Evolutionary conservation across 2,329 filamentous ascomycete species (phyloP).

Genomic region (Purpureocillium takamizusanense): DNA sequence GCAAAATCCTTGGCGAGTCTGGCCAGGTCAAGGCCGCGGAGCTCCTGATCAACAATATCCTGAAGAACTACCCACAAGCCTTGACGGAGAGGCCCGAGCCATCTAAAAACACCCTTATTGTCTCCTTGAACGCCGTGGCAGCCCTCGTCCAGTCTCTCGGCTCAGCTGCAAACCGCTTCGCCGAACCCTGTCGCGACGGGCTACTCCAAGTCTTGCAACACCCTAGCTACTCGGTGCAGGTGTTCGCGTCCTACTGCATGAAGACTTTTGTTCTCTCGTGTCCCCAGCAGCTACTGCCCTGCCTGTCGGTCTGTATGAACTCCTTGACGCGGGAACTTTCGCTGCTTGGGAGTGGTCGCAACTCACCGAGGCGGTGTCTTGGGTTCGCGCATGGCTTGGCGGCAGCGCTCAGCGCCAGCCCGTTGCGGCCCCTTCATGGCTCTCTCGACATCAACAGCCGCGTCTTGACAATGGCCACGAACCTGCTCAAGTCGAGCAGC

Average conservation of each 20-base stretch:
- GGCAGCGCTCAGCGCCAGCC: conserved; percentile 82
- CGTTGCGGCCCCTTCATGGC: conserved; percentile 80
- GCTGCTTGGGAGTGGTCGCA: conserved; percentile 63
- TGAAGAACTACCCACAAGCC: conserved; percentile 91
- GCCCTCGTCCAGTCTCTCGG: conserved; percentile 73
- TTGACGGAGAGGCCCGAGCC: conserved; percentile 83
- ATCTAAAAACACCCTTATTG: conserved; percentile 74
- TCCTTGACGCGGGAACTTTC: conserved; percentile 81
- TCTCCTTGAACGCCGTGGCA: conserved; percentile 68
- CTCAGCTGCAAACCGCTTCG: conserved; percentile 69
- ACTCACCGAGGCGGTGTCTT: conserved; percentile 74
- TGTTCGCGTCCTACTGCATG: conserved; percentile 78
- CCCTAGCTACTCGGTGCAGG: conserved; percentile 91
- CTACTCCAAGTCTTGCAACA: conserved; percentile 87
- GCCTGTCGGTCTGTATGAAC: conserved; percentile 93
- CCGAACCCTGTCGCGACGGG: conserved; percentile 77
- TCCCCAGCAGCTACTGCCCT: conserved; percentile 83
- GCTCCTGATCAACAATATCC: conserved; percentile 72
- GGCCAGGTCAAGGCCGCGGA: conserved; percentile 78
- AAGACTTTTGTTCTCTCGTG: conserved; percentile 83
- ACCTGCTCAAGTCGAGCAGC: conserved; percentile 83
- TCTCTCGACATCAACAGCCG: conserved; percentile 93
- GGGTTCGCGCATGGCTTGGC: conserved; percentile 90
- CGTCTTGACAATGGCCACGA: conserved; percentile 83
- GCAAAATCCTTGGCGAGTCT: conserved; percentile 76